A percentile compares a stretch with the other conserved stretches of the same genome.
phyloP scores from a whole-genome alignment of 2,329 filamentous ascomycete genomes.

The Paraconiothyrium sp. region DNA sequence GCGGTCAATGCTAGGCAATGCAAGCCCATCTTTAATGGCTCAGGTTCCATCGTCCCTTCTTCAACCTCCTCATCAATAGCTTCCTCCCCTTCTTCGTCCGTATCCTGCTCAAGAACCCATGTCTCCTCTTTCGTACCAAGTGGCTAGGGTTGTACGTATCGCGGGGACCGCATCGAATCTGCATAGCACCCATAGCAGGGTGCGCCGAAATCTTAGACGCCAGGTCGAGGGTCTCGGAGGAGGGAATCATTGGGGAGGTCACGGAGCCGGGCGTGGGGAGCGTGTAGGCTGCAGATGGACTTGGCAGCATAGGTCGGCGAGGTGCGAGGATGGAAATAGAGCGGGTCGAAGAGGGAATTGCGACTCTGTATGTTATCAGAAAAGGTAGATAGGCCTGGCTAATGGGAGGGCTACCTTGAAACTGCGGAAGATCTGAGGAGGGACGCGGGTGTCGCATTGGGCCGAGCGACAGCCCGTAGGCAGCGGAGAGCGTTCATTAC shows the following conservation, averaged over 20 bases:
- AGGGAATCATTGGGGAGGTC: constrained; percentile 21
- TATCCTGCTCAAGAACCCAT: constrained; percentile 67
- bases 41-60: constrained; percentile 60
- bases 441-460: constrained; percentile 25
- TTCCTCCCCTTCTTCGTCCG: constrained; percentile 63
- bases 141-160: constrained; percentile 69
- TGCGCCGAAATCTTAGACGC: constrained; percentile 48
- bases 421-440: constrained; percentile 34
- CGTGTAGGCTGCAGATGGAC: constrained; percentile 25
- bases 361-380: constrained; percentile 17
- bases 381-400: neutral
- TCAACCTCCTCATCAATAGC: constrained; percentile 62
- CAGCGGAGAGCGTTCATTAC: constrained; percentile 48
- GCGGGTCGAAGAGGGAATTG: constrained; percentile 26
- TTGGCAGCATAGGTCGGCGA: constrained; percentile 38
- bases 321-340: constrained; percentile 40
- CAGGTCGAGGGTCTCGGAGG: constrained; percentile 44
- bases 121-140: constrained; percentile 67
- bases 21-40: constrained; percentile 37
- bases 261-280: constrained; percentile 31
- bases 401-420: constrained; percentile 30
- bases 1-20: neutral
- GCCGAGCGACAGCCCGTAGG: constrained; percentile 37
- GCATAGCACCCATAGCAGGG: constrained; percentile 48
- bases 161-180: constrained; percentile 59